A percentile compares a stretch with the other conserved stretches of the same genome.
These are phyloP conservation scores for Pyricularia pennisetigena DNA, from an alignment of 2,329 filamentous ascomycete species.

Conservation along the genomic window DNA sequence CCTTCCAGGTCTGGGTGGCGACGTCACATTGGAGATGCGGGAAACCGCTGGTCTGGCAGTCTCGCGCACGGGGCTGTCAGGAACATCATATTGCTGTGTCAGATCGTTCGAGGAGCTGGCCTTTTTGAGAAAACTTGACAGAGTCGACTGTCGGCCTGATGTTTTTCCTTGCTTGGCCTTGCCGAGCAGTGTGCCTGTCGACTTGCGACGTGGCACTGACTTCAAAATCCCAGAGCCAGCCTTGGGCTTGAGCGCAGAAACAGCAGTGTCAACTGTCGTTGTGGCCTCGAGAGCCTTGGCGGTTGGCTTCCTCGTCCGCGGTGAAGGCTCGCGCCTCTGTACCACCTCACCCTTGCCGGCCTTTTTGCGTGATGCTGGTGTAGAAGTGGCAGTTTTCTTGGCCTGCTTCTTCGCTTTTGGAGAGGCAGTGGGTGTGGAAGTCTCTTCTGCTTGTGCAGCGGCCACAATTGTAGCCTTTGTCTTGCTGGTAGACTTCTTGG, in stretches of 20 bases:
- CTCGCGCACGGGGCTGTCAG: not conserved
- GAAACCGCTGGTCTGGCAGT: not conserved
- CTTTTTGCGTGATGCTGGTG: not conserved
- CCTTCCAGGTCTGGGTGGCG: not conserved
- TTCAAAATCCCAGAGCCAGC: not conserved
- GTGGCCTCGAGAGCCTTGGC: not conserved
- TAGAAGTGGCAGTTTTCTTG: not conserved
- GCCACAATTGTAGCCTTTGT: not conserved
- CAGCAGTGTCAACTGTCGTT: not conserved
- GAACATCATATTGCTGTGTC: not conserved
- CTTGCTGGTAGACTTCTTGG: slow-evolving; percentile 4
- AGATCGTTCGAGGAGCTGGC: not conserved
- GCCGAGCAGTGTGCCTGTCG: not conserved
- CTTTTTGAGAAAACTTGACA: not conserved
- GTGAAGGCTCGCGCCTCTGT: not conserved
- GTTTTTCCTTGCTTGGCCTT: not conserved
- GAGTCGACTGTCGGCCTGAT: not conserved
- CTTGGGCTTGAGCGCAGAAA: not conserved
- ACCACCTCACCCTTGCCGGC: not conserved
- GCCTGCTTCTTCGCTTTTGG: slow-evolving; percentile 3
- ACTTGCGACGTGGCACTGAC: not conserved
- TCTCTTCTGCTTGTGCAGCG: slow-evolving; percentile 1
- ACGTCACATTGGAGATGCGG: not conserved
- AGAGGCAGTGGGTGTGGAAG: not conserved
- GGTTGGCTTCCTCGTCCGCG: not conserved